Evolutionary conservation across 2,329 filamentous ascomycete genomes (phyloP).

Genomic region (Davidsoniella eucalypti): DNA sequence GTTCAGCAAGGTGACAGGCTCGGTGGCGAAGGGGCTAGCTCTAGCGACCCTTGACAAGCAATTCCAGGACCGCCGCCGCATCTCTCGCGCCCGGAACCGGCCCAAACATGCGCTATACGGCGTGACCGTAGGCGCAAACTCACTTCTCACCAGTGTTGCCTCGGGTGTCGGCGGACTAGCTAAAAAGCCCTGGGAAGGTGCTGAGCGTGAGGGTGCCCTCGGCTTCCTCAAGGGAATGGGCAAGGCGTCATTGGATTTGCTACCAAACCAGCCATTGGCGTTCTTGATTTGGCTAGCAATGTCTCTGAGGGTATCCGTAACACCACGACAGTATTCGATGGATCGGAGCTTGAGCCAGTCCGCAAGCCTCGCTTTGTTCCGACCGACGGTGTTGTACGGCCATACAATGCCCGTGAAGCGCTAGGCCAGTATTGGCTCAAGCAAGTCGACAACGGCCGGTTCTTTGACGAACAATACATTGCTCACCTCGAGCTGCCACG

Average conservation of each 20-base stretch:
- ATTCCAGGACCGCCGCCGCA: constrained; percentile 90
- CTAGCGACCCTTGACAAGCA: constrained; percentile 96
- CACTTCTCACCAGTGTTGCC: constrained; percentile 79
- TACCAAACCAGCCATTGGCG: constrained; percentile 91
- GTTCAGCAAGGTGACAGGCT: constrained; percentile 94
- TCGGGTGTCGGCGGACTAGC: constrained; percentile 89
- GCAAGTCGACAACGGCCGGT: constrained; percentile 91
- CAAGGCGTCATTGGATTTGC: constrained; percentile 84
- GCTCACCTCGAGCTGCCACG: constrained; percentile 83
- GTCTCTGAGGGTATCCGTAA: constrained; percentile 96
- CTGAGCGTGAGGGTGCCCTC: constrained; percentile 82
- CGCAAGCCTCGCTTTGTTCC: constrained; percentile 88
- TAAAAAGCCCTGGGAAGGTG: constrained; percentile 84
- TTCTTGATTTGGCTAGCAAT: constrained; percentile 92
- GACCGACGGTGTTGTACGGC: constrained; percentile 80
- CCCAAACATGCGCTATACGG: constrained; percentile 96
- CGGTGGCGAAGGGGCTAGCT: constrained; percentile 88
- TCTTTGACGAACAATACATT: constrained; percentile 95
- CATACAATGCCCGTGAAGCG: constrained; percentile 87
- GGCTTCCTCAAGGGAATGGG: constrained; percentile 97
- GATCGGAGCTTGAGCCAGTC: constrained; percentile 82
- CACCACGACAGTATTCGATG: constrained; percentile 95
- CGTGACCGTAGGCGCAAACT: constrained; percentile 88
- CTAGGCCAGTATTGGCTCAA: constrained; percentile 98
- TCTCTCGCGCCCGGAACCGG: constrained; percentile 79